phyloP scores from a whole-genome alignment of 257 asterid genomes.

The Solanum etuberosum region DNA sequence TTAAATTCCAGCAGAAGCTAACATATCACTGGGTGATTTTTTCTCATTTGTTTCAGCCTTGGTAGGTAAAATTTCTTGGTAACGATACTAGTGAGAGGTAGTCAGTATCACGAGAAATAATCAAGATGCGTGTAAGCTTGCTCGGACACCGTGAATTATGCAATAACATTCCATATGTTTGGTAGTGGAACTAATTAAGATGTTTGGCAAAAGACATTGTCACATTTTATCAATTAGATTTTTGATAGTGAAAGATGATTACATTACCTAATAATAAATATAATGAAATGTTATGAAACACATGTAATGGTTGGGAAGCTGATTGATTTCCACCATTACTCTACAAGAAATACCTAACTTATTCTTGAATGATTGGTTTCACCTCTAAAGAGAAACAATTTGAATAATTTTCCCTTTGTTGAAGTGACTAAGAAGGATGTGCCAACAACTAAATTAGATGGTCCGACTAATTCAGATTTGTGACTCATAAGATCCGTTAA shows the following conservation, averaged over 20 bases:
- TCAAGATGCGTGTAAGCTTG: background rate
- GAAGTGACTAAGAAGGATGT: background rate
- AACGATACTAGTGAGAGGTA: fast-evolving
- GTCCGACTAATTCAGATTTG: background rate
- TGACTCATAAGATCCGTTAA: background rate
- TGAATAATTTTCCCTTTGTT: background rate
- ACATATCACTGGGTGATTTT: background rate
- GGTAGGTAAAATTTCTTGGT: background rate
- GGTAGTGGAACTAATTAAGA: background rate
- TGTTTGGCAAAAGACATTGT: background rate
- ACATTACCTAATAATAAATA: background rate
- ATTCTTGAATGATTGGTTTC: background rate
- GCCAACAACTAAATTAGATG: background rate
- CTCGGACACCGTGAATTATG: background rate
- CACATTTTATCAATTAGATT: background rate
- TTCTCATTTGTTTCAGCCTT: background rate
- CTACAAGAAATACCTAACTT: background rate
- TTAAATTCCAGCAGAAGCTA: background rate
- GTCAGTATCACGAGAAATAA: background rate
- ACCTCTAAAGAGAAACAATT: background rate
- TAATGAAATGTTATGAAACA: background rate
- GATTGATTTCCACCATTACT: background rate
- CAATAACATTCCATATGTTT: background rate
- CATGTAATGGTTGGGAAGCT: background rate
- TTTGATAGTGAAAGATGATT: background rate